A percentile compares a stretch with the other conserved stretches of the same genome.
These are phyloP conservation scores for Xylaria flabelliformis DNA, from an alignment of 495 filamentous ascomycete species.

Conservation along the genomic window DNA sequence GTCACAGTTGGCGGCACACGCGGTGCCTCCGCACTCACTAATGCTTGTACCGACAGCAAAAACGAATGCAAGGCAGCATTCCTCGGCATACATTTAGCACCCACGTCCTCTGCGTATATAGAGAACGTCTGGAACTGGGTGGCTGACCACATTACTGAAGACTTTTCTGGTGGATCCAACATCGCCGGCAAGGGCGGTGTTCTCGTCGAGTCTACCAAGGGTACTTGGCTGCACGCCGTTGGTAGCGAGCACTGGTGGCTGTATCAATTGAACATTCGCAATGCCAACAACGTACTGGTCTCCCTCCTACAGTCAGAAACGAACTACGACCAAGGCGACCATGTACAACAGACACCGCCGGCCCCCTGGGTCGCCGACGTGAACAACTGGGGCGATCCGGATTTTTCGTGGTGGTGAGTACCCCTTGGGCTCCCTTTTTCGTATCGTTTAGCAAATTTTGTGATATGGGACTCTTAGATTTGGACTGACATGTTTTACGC, in stretches of 20 bases:
- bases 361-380: constrained; percentile 57
- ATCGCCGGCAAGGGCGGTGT: constrained; percentile 56
- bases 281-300: constrained; percentile 78
- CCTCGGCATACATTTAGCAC: constrained; percentile 68
- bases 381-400: constrained; percentile 57
- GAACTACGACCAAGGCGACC: constrained; percentile 87
- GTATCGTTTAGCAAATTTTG: background rate
- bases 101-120: constrained; percentile 62
- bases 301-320: constrained; percentile 86
- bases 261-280: constrained; percentile 76
- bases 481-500: background rate
- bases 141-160: constrained; percentile 75
- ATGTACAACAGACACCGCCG: constrained; percentile 56
- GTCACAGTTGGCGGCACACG: constrained; percentile 66
- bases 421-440: background rate
- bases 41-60: constrained; percentile 48
- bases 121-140: constrained; percentile 79
- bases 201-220: constrained; percentile 62
- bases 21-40: constrained; percentile 46
- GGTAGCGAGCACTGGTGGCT: constrained; percentile 76
- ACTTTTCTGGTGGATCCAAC: constrained; percentile 51
- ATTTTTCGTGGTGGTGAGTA: constrained; percentile 52
- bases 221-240: constrained; percentile 71
- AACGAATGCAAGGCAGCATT: constrained; percentile 65
- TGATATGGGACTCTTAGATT: background rate